Percentiles rank a stretch among this genome's conserved stretches.
Evolutionary conservation across 2,329 filamentous ascomycete genomes (phyloP).

Genomic region (Dactylellina drechsleri): DNA sequence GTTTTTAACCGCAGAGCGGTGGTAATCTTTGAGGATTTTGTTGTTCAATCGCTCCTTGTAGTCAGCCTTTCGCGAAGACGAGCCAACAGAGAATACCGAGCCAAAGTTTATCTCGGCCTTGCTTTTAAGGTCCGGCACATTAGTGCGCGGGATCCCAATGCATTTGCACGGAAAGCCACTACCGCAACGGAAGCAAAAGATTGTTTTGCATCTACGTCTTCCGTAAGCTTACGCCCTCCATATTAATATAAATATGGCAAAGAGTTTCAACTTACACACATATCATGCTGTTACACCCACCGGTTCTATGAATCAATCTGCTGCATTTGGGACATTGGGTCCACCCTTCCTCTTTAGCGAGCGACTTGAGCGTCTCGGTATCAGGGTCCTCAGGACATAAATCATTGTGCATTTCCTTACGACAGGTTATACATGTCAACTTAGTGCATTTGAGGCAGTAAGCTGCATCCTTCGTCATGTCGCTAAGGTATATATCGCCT

Average conservation of each 20-base stretch:
- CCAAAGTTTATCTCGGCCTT: slow-evolving; percentile 32
- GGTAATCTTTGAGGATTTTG: slow-evolving; percentile 20
- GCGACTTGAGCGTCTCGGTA: slow-evolving; percentile 17
- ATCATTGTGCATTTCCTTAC: slow-evolving; percentile 48
- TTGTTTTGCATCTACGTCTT: slow-evolving; percentile 22
- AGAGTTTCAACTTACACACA: slow-evolving; percentile 35
- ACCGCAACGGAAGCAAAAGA: slow-evolving; percentile 46
- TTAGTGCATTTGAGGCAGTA: slow-evolving; percentile 42
- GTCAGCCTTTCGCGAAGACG: slow-evolving; percentile 8
- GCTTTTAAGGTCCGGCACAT: slow-evolving; percentile 13
- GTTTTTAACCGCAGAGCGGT: slow-evolving; percentile 8
- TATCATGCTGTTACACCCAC: slow-evolving; percentile 44
- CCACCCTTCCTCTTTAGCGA: slow-evolving; percentile 49
- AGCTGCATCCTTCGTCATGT: slow-evolving; percentile 41
- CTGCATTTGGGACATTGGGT: slow-evolving; percentile 50
- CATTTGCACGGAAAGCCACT: slow-evolving; percentile 18
- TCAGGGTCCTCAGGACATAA: slow-evolving; percentile 50
- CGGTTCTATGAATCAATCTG: slow-evolving; percentile 24
- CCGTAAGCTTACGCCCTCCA: background rate
- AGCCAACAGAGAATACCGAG: background rate
- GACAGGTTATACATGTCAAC: slow-evolving; percentile 44
- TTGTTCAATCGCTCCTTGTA: slow-evolving; percentile 17
- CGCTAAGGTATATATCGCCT: slow-evolving; percentile 40
- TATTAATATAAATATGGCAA: background rate
- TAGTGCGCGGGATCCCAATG: background rate